Percentiles rank a stretch among this genome's conserved stretches.
These are phyloP conservation scores for Lachancea mirantina DNA, from an alignment of 805 yeast species.

Conservation along the genomic window DNA sequence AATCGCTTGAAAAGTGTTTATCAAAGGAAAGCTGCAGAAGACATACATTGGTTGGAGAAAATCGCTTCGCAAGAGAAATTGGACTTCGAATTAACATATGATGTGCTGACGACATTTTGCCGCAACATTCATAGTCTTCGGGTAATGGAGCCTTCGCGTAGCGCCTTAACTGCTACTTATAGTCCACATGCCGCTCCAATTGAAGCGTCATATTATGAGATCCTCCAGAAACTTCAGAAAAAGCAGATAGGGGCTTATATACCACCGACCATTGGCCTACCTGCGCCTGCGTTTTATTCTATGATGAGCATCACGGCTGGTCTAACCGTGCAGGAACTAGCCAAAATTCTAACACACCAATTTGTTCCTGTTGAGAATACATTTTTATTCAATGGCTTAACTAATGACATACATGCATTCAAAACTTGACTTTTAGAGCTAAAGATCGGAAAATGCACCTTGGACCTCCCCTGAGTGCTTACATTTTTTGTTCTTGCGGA, in stretches of 20 bases:
- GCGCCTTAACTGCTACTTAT: neutral
- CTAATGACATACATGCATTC: slow-evolving; percentile 31
- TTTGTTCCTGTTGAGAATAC: slow-evolving; percentile 71
- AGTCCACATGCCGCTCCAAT: too few relatives aligned
- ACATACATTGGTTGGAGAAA: slow-evolving; percentile 33
- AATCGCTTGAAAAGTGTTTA: slow-evolving; percentile 53
- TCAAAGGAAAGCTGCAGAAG: slow-evolving; percentile 44
- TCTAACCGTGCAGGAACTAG: slow-evolving; percentile 73
- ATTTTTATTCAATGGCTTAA: slow-evolving; percentile 65
- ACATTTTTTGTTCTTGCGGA: slow-evolving; percentile 55
- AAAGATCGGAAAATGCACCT: slow-evolving; percentile 58
- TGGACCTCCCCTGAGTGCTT: slow-evolving; percentile 32
- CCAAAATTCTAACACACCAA: slow-evolving; percentile 71
- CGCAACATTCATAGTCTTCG: slow-evolving; percentile 48
- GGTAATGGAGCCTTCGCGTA: slow-evolving; percentile 4
- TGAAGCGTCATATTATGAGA: neutral
- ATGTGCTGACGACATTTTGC: slow-evolving; percentile 45
- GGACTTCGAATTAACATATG: slow-evolving; percentile 32
- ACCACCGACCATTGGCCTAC: neutral
- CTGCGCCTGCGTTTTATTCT: slow-evolving; percentile 1
- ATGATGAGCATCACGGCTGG: slow-evolving; percentile 64
- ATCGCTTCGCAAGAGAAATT: neutral
- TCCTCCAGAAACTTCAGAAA: slow-evolving; percentile 1
- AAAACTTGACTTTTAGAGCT: slow-evolving; percentile 4
- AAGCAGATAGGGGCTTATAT: too few relatives aligned